phyloP scores from a whole-genome alignment of 179 eudicot genomes.

The Spinacia oleracea region DNA sequence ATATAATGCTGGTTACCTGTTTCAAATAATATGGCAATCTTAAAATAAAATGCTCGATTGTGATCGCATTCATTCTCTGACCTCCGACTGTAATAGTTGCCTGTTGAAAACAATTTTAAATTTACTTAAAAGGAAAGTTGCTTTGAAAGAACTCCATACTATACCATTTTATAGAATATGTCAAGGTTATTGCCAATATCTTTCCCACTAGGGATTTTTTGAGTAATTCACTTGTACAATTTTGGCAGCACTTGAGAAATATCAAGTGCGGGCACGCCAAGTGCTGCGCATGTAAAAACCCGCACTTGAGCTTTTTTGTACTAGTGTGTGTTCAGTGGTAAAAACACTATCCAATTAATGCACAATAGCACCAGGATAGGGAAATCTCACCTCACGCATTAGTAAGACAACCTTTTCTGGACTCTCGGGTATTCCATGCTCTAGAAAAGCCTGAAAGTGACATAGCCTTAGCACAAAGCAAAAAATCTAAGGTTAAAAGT shows the following conservation, averaged over 20 bases:
- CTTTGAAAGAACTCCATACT: background rate
- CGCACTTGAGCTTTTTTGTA: no score
- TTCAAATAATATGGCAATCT: constrained; percentile 71
- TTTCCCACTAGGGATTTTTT: no score
- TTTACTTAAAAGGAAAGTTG: background rate
- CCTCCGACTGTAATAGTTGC: constrained; percentile 78
- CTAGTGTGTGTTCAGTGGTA: no score
- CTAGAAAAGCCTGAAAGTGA: constrained; percentile 67
- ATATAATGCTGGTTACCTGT: constrained; percentile 42
- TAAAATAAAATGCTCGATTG: constrained; percentile 85
- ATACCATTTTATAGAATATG: background rate
- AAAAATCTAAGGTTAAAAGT: background rate
- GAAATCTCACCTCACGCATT: constrained; percentile 40
- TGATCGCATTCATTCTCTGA: constrained; percentile 67
- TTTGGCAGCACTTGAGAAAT: no score
- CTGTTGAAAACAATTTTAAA: constrained; percentile 35
- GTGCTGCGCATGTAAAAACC: no score
- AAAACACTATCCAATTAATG: no score
- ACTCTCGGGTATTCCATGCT: constrained; percentile 75
- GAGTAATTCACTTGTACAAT: no score
- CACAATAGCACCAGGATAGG: background rate
- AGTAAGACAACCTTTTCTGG: constrained; percentile 65
- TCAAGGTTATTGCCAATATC: background rate
- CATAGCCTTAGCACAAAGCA: constrained; percentile 1
- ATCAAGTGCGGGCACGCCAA: no score